phyloP scores from a whole-genome alignment of 305 asterid species.

The Rubia peregrina region DNA sequence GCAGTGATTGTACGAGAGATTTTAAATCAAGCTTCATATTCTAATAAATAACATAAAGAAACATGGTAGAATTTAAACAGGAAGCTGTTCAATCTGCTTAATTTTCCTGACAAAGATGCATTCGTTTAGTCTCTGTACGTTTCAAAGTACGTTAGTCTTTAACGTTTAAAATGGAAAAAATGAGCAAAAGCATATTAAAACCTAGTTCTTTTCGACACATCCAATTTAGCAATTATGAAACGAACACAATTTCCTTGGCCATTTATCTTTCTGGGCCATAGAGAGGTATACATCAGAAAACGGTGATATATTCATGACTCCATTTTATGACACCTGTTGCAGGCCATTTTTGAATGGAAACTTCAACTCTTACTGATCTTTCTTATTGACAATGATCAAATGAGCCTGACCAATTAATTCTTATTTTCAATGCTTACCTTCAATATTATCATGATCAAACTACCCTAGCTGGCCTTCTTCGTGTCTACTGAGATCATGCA shows the following conservation, averaged over 20 bases:
- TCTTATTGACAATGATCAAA: background rate
- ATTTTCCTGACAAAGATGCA: too few species aligned
- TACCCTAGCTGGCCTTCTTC: slow-evolving; percentile 1
- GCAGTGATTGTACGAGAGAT: too few species aligned
- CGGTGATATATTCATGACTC: slow-evolving; percentile 8
- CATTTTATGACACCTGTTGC: slow-evolving; percentile 21
- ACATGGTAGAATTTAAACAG: too few species aligned
- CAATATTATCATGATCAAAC: slow-evolving; percentile 7
- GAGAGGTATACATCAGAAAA: slow-evolving; percentile 11
- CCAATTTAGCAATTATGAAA: background rate
- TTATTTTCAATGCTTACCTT: background rate
- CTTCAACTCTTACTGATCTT: slow-evolving; percentile 2
- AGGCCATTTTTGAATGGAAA: slow-evolving; percentile 16
- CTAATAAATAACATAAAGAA: too few species aligned
- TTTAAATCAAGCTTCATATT: too few species aligned
- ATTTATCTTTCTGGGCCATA: slow-evolving; percentile 3
- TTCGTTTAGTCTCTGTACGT: too few species aligned
- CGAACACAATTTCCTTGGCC: background rate
- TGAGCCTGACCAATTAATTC: background rate
- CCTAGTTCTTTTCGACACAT: background rate
- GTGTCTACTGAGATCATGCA: slow-evolving; percentile 10
- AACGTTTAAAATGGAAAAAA: too few species aligned
- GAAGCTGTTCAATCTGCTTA: too few species aligned
- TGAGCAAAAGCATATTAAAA: too few species aligned
- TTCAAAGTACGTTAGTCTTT: too few species aligned